Evolutionary conservation across 2,329 filamentous ascomycete genomes (phyloP).

Genomic region (Neonectria faginata): DNA sequence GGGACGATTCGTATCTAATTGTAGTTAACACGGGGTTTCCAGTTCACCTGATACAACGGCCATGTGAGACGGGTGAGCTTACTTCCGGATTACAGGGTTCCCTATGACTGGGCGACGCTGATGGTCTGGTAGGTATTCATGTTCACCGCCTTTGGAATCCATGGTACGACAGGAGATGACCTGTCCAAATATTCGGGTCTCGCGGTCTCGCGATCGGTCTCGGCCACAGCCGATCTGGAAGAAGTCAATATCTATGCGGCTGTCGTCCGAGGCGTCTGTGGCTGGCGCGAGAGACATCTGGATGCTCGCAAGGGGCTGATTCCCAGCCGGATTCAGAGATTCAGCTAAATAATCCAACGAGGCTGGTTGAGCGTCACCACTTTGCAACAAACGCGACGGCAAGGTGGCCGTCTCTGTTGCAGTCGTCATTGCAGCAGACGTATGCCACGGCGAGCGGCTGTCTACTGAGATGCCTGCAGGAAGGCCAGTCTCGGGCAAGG

Average conservation of each 20-base stretch:
- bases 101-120: constrained; percentile 42
- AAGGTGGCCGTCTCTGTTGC: constrained; percentile 84
- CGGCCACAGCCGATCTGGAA: constrained; percentile 44
- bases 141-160: constrained; percentile 16
- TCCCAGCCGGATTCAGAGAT: constrained; percentile 79
- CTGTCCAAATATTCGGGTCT: constrained; percentile 47
- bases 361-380: constrained; percentile 52
- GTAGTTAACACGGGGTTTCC: neutral
- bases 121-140: constrained; percentile 14
- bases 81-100: constrained; percentile 46
- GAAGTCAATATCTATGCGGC: constrained; percentile 48
- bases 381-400: constrained; percentile 74
- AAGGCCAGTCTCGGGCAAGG: constrained; percentile 67
- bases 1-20: constrained; percentile 58
- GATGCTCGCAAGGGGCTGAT: constrained; percentile 81
- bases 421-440: constrained; percentile 78
- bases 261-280: constrained; percentile 46
- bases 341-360: constrained; percentile 73
- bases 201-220: constrained; percentile 22
- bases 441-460: constrained; percentile 78
- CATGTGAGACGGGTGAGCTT: constrained; percentile 11
- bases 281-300: constrained; percentile 69
- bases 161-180: constrained; percentile 42
- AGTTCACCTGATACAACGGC: too few species aligned
- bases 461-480: constrained; percentile 72